Evolutionary conservation across 169 alveolate species (phyloP).

Genomic region (Eimeria praecox): DNA sequence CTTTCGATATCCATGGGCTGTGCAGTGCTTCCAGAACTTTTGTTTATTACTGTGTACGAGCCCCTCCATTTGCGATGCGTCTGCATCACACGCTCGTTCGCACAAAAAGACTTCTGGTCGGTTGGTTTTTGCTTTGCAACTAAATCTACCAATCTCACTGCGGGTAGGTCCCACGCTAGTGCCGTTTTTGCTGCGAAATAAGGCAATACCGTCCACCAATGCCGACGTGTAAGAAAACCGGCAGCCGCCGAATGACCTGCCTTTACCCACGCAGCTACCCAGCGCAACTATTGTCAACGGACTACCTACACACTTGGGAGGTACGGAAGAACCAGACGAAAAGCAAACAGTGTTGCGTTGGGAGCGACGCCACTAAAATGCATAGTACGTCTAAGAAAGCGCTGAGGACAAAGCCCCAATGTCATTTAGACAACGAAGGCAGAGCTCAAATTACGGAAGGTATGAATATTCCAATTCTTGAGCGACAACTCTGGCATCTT

Average conservation of each 20-base stretch:
- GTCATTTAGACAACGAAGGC: neutral
- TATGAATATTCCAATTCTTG: slow-evolving; percentile 33
- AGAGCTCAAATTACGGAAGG: neutral
- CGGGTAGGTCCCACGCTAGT: neutral
- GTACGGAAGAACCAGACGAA: neutral
- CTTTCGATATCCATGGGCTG: neutral
- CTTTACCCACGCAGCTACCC: neutral
- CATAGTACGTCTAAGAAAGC: neutral
- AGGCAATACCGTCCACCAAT: neutral
- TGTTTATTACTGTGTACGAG: neutral
- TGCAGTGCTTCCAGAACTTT: neutral
- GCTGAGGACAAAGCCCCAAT: neutral
- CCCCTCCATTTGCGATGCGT: neutral
- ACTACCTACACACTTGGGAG: neutral
- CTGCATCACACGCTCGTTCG: neutral
- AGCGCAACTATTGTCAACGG: neutral
- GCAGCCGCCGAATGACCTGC: neutral
- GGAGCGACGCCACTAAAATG: neutral
- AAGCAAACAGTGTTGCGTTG: neutral
- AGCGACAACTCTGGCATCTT: slow-evolving; percentile 50
- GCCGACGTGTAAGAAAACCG: neutral
- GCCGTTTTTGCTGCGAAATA: neutral
- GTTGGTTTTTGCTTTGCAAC: neutral
- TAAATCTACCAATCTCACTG: neutral
- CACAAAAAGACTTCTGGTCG: neutral